These are phyloP conservation scores for Centaurea solstitialis DNA, from an alignment of 129 eudicot species.

Conservation along the genomic window DNA sequence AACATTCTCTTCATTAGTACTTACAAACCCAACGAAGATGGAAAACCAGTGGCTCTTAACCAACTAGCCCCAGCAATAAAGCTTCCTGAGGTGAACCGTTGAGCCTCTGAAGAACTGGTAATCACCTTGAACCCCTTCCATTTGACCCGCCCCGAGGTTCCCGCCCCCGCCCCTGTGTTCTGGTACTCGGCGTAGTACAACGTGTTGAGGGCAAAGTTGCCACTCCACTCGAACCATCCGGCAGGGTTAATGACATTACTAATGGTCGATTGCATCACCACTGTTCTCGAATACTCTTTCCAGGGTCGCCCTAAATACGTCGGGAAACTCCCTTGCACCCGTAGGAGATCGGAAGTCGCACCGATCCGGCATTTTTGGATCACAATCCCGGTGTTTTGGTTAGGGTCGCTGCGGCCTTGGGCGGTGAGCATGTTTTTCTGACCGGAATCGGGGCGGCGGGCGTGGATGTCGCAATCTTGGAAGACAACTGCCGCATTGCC, in stretches of 20 bases:
- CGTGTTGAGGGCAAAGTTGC: slow-evolving; percentile 57
- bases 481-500: slow-evolving; percentile 71
- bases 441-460: slow-evolving; percentile 61
- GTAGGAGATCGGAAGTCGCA: slow-evolving; percentile 66
- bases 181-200: slow-evolving; percentile 61
- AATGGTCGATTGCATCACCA: slow-evolving; percentile 64
- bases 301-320: slow-evolving; percentile 88
- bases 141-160: slow-evolving; percentile 52
- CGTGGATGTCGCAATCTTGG: slow-evolving; percentile 89
- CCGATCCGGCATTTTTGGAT: slow-evolving; percentile 75
- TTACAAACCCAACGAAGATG: slow-evolving; percentile 68
- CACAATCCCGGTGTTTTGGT: slow-evolving; percentile 88
- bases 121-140: slow-evolving; percentile 79
- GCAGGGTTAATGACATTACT: slow-evolving; percentile 61
- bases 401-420: slow-evolving; percentile 79
- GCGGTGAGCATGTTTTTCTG: slow-evolving; percentile 87
- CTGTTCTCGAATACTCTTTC: slow-evolving; percentile 75
- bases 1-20: not conserved
- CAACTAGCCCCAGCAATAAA: slow-evolving; percentile 73
- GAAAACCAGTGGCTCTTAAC: slow-evolving; percentile 63
- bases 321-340: slow-evolving; percentile 55
- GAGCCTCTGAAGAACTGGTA: slow-evolving; percentile 63
- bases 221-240: slow-evolving; percentile 84
- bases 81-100: slow-evolving; percentile 50
- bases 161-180: slow-evolving; percentile 72